phyloP scores from a whole-genome alignment of 2,329 filamentous ascomycete genomes.

The Moelleriella libera region DNA sequence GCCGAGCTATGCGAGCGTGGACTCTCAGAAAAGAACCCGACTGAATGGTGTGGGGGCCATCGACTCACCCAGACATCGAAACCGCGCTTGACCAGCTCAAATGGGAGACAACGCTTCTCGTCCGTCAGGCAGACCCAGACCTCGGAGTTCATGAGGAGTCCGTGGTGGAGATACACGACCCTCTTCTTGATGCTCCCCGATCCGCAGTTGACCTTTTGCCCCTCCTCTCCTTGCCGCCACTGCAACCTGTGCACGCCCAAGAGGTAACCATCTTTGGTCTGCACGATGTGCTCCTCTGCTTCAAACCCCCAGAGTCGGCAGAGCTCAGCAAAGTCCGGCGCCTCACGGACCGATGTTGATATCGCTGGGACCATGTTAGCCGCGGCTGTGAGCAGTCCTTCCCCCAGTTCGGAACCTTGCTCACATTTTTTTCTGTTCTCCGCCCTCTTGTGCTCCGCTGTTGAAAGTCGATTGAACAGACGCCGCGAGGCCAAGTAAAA shows the following conservation, averaged over 20 bases:
- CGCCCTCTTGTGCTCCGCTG: conserved; percentile 52
- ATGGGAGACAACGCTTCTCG: conserved; percentile 71
- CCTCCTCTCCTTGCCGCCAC: conserved; percentile 70
- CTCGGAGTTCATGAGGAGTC: conserved; percentile 95
- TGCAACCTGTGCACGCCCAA: conserved; percentile 80
- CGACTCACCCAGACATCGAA: conserved; percentile 82
- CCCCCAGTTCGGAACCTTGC: conserved; percentile 8
- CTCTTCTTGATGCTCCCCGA: conserved; percentile 58
- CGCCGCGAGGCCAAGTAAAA: conserved; percentile 72
- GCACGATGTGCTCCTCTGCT: conserved; percentile 90
- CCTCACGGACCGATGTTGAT: conserved; percentile 67
- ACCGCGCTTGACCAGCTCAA: conserved; percentile 75
- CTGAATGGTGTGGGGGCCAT: not conserved
- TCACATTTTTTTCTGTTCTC: conserved; percentile 52
- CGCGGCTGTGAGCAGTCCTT: conserved; percentile 18
- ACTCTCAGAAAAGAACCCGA: not conserved
- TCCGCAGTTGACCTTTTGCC: conserved; percentile 61
- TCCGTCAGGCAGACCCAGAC: conserved; percentile 94
- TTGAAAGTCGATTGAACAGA: conserved; percentile 67
- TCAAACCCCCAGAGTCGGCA: conserved; percentile 84
- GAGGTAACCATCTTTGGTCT: conserved; percentile 87
- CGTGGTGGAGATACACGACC: conserved; percentile 89
- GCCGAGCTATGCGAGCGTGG: conserved; percentile 45
- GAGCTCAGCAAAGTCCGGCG: conserved; percentile 87
- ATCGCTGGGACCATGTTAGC: conserved; percentile 41